Conservation (phyloP, 1,139 yeast genomes). For the Kurtzmaniella quercitrusa region DNA sequence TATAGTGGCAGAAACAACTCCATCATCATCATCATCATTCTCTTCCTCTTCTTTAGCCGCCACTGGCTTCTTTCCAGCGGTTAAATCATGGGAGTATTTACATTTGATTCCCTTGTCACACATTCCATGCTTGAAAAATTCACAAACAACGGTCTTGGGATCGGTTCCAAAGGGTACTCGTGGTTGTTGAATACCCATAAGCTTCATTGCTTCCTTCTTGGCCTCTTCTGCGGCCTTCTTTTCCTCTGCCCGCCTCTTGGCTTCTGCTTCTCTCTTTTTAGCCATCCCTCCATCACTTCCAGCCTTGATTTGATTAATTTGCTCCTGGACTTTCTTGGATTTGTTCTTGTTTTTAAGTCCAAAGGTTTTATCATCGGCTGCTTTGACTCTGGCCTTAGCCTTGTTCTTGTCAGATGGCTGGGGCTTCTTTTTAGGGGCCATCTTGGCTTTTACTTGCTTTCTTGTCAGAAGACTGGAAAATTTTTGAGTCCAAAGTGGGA, state of each 20-base stretch:
- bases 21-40: slow-evolving; percentile 92
- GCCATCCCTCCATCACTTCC: slow-evolving; percentile 62
- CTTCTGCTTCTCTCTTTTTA: slow-evolving; percentile 73
- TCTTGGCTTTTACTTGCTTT: slow-evolving; percentile 14
- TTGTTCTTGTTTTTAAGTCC: slow-evolving; percentile 93
- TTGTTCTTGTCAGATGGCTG: slow-evolving; percentile 59
- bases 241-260: slow-evolving; percentile 73
- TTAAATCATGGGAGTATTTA: slow-evolving; percentile 89
- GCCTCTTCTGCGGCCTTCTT: slow-evolving; percentile 90
- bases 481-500: slow-evolving; percentile 4
- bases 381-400: slow-evolving; percentile 62
- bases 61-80: slow-evolving; percentile 79
- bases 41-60: slow-evolving; percentile 68
- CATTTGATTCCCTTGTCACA: slow-evolving; percentile 91
- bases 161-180: slow-evolving; percentile 97
- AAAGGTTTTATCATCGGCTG: slow-evolving; percentile 86
- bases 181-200: slow-evolving; percentile 71
- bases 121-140: slow-evolving; percentile 81
- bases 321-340: slow-evolving; percentile 87
- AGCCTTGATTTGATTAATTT: slow-evolving; percentile 67
- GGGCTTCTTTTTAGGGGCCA: slow-evolving; percentile 73
- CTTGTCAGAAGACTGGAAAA: slow-evolving; percentile 1
- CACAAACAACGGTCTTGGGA: slow-evolving; percentile 91
- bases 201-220: slow-evolving; percentile 77
- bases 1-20: slow-evolving; percentile 46